Base-by-base conservation (phyloP, 139 green algal species). In the Parachlorella kessleri region DNA sequence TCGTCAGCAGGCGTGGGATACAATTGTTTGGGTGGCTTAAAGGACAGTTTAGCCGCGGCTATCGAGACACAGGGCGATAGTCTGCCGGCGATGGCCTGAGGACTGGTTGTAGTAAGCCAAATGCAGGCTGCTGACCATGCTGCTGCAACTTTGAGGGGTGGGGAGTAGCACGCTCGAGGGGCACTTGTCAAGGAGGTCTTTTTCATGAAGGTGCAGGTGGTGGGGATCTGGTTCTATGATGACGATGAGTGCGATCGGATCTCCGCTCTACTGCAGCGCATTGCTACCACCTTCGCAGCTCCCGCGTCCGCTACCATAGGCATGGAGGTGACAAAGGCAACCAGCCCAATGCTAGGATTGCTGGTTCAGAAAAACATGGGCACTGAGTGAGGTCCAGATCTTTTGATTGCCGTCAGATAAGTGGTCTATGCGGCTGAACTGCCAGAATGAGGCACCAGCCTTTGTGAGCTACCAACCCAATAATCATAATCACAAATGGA, bases 201-300 rank as follows among this genome's bases (percentile, higher is more conserved):
- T n/a, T n/a, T n/a, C n/a, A n/a, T n/a, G n/a, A n/a, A n/a, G n/a
- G 14, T 75, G 7, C 83, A 96, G 88, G 93, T 98, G 33, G 88
- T 94, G 32, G 94, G 94, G 35, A 92, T 98, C 35, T 98, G 94
- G 94, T 98, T 98, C 68, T 97, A 97, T 72, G 90, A 96, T 4
- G 75, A 89, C n/a, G 72, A 70, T 0, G 94, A 98, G 64, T 90
- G 94, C 65, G 67, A 93, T 4, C 81, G 87, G 9, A 80, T 97
- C 9, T 79, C 71, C 6, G 73, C 66, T 1, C 85, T 97, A 35
- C 80, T 98, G 36, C 79, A 84, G 32, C 79, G 82, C 18, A 90
- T 97, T 24, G 76, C 65, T 9, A 63, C 30, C 38, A 83, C 76
- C 21, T 84, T 82, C 70, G 70, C 76, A 28, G 81, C 71, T 23